Evolutionary conservation across 305 asterid species (phyloP), one percentile per base, ranked within the genome.

Genomic region (Plantago coronopus): DNA sequence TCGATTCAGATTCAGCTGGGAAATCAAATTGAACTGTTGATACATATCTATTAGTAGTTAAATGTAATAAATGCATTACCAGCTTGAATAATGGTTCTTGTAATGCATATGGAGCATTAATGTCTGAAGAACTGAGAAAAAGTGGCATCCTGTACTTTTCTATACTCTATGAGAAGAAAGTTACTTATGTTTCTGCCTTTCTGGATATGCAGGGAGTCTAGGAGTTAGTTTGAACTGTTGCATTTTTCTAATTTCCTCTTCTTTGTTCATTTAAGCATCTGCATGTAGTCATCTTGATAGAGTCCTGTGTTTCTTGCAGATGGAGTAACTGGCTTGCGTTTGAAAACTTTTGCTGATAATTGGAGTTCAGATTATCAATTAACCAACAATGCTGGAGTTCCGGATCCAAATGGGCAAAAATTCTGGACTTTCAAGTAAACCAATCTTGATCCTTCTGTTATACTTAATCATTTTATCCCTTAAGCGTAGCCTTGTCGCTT

Each of bases 371-470:
- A 69, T 37, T 93, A 89, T 76, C 97, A 89, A 71, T 81, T 62
- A 51, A 93, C 99, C 18, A 93, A 93, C 66, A 78, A 87, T 86
- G 97, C 99, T 66, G 99, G 99, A 75, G 80, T 93, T 70, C 99
- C 99, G 0, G 99, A 93, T 80, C 91, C 97, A 44, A 51, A 78
- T 49, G 99, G 97, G 63, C 72, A 76, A 50, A 85, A 69, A 73
- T 73, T 76, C 76, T 93, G 99, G 99, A 77, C 66, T 77, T 93
- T 93, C 79, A 83, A 93, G 99, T 93, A 74, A 81, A 94, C 58
- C 76, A 59, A 7, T 78, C 79, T 74, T 72, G 63, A 46, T 59
- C 25, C 56, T 43, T 61, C 68, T 63, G 47, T 66, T 58, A 19
- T 63, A 61, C 51, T 55, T 21, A 10, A 3, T 22, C 14, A 13